Evolutionary conservation across 768 basidiomycete species (phyloP).

Genomic region (Podaxis sp.): DNA sequence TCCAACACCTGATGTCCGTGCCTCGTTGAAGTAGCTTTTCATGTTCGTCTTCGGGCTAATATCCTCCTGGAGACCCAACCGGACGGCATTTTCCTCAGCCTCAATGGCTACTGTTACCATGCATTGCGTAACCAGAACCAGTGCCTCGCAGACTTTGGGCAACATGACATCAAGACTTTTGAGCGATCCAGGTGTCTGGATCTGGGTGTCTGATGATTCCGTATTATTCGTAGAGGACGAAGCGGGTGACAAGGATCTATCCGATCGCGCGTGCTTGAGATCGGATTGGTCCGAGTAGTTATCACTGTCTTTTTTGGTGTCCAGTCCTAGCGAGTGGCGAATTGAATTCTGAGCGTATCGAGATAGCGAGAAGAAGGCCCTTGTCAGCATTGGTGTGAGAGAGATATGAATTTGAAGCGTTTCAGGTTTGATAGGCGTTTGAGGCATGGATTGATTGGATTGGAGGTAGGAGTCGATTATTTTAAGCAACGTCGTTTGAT

Average conservation of each 20-base stretch:
- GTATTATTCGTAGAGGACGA: conserved; percentile 1
- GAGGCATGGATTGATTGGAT: conserved; percentile 36
- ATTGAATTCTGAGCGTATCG: conserved; percentile 56
- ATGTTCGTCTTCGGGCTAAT: conserved; percentile 24
- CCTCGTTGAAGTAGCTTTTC: conserved; percentile 44
- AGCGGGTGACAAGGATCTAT: conserved; percentile 9
- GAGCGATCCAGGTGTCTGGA: conserved; percentile 8
- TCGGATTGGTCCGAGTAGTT: conserved; percentile 6
- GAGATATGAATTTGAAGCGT: conserved; percentile 37
- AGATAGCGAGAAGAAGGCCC: conserved; percentile 59
- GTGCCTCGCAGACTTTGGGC: conserved; percentile 76
- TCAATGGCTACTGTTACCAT: conserved; percentile 63
- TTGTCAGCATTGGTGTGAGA: conserved; percentile 59
- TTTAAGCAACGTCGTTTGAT: conserved; percentile 86
- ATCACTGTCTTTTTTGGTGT: conserved; percentile 14
- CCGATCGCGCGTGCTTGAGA: neutral
- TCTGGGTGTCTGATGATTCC: conserved; percentile 3
- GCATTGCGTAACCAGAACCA: conserved; percentile 77
- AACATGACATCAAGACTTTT: conserved; percentile 58
- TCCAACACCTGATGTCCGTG: conserved; percentile 39
- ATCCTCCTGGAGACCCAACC: conserved; percentile 19
- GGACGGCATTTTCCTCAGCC: conserved; percentile 35
- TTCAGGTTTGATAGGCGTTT: conserved; percentile 27
- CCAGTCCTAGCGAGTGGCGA: conserved; percentile 38
- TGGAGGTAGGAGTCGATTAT: conserved; percentile 84